Evolutionary conservation across 768 basidiomycete species (phyloP).

Genomic region (Pleurotus tuoliensis): DNA sequence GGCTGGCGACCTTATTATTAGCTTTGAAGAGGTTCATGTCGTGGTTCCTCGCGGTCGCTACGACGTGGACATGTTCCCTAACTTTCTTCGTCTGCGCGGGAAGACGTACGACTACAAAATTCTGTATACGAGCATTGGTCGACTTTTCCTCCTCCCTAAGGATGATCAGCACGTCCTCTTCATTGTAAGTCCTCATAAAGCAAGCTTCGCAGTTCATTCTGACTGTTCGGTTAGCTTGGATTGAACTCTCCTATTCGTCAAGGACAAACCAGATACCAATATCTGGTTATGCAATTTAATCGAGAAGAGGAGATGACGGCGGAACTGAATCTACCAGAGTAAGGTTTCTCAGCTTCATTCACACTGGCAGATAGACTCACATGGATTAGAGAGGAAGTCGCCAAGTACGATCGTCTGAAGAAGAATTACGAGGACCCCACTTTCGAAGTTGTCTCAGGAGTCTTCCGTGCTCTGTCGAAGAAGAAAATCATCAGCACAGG

Average conservation of each 20-base stretch:
- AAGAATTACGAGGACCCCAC: constrained; percentile 94
- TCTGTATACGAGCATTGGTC: constrained; percentile 80
- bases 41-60: constrained; percentile 95
- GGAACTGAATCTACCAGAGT: constrained; percentile 92
- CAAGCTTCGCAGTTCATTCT: background rate
- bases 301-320: constrained; percentile 96
- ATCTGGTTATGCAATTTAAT: constrained; percentile 97
- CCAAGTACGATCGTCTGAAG: constrained; percentile 79
- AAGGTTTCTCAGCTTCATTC: constrained; percentile 24
- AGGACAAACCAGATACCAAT: constrained; percentile 97
- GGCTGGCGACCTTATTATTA: constrained; percentile 85
- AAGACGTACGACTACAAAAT: constrained; percentile 99
- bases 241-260: constrained; percentile 93
- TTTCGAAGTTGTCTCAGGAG: constrained; percentile 89
- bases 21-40: constrained; percentile 93
- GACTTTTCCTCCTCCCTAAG: constrained; percentile 90
- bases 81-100: constrained; percentile 91
- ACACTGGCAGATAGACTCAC: background rate
- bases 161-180: constrained; percentile 95
- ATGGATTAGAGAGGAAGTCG: constrained; percentile 62
- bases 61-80: constrained; percentile 97
- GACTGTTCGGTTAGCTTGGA: constrained; percentile 55
- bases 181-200: constrained; percentile 58
- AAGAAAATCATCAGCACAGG: constrained; percentile 91
- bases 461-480: constrained; percentile 86